phyloP scores from a whole-genome alignment of 2,329 filamentous ascomycete genomes.

The Drechslerella dactyloides region DNA sequence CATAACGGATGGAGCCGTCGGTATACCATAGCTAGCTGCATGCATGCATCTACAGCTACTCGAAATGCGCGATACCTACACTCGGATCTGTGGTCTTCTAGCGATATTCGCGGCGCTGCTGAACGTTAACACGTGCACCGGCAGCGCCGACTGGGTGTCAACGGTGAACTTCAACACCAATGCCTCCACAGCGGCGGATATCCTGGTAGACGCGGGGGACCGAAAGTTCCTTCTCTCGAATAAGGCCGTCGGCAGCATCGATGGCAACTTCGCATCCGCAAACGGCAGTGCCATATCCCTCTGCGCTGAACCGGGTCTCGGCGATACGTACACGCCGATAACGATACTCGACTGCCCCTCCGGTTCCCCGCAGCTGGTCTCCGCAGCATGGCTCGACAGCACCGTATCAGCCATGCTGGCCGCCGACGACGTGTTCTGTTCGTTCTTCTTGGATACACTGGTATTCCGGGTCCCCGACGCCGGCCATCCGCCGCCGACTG shows the following conservation, averaged over 20 bases:
- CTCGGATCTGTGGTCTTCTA: no score
- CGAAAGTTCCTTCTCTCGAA: slow-evolving; percentile 29
- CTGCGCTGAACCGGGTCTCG: neutral
- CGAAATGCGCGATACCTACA: no score
- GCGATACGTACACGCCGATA: slow-evolving; percentile 3
- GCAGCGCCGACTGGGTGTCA: neutral
- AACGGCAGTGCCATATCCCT: neutral
- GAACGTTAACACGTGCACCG: no score
- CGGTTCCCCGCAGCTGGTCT: neutral
- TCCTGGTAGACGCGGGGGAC: slow-evolving; percentile 11
- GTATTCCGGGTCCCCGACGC: slow-evolving; percentile 7
- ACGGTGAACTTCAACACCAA: neutral
- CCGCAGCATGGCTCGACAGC: slow-evolving; percentile 7
- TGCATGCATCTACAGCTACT: no score
- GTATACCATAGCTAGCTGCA: no score
- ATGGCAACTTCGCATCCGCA: neutral
- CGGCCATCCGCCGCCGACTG: slow-evolving; percentile 6
- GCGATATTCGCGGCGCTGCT: neutral
- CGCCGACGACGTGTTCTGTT: slow-evolving; percentile 28
- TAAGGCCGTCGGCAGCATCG: slow-evolving; percentile 2
- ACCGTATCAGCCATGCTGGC: slow-evolving; percentile 23
- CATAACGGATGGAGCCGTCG: no score
- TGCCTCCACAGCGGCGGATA: neutral
- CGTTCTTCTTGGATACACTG: slow-evolving; percentile 16
- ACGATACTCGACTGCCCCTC: slow-evolving; percentile 19